These are phyloP conservation scores for Eucalyptus polyanthemos DNA, from an alignment of 345 rosid genomes.

Conservation along the genomic window DNA sequence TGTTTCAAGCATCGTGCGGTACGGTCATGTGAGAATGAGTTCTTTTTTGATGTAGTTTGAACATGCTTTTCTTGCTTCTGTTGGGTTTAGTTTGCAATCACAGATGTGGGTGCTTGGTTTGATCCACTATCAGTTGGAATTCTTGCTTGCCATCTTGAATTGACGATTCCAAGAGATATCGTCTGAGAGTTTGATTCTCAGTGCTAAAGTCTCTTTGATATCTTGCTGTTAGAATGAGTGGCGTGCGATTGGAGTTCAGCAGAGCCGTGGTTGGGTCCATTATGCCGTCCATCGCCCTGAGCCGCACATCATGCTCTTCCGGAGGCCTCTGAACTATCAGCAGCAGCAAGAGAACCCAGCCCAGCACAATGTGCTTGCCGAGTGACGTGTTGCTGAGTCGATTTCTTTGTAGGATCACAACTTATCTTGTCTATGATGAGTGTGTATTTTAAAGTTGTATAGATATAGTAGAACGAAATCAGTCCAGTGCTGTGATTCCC, in stretches of 20 bases:
- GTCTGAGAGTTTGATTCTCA: not conserved
- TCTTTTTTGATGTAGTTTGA: not conserved
- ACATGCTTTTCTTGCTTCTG: not conserved
- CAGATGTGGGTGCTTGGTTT: not conserved
- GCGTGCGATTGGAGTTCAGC: constrained; percentile 95
- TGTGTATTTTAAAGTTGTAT: not conserved
- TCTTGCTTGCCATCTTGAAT: not conserved
- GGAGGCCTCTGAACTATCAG: constrained; percentile 80
- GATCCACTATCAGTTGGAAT: not conserved
- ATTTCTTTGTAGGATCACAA: not conserved
- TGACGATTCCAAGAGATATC: not conserved
- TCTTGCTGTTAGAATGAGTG: constrained; percentile 49
- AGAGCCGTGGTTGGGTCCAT: constrained; percentile 96
- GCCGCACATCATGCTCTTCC: constrained; percentile 97
- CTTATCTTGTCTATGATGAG: not conserved
- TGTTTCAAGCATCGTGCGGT: not conserved
- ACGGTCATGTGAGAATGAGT: not conserved
- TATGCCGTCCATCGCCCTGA: constrained; percentile 93
- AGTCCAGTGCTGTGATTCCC: not conserved
- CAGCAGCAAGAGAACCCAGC: constrained; percentile 80
- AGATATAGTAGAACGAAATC: not conserved
- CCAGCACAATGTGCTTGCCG: constrained; percentile 24
- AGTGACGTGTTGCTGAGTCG: constrained; percentile 12
- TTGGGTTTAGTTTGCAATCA: not conserved
- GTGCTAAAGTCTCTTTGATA: not conserved